These are phyloP conservation scores for Suillus clintonianus DNA, from an alignment of 768 basidiomycete genomes.

Conservation along the genomic window DNA sequence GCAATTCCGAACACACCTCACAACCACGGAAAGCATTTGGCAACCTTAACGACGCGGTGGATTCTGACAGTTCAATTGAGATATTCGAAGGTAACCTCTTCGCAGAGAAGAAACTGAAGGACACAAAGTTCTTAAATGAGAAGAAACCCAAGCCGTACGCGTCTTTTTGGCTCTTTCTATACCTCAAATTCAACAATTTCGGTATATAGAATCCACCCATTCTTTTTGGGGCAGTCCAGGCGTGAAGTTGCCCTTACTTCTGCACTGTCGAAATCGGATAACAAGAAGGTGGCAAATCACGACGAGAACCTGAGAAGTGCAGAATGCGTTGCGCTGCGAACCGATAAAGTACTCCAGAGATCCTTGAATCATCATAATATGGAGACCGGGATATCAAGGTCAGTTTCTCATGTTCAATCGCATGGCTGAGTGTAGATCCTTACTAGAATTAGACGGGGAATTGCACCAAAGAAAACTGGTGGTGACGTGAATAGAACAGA, in stretches of 20 bases:
- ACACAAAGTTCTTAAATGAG: constrained; percentile 19
- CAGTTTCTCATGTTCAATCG: background rate
- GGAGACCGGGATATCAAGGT: background rate
- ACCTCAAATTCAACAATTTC: constrained; percentile 8
- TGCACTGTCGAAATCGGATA: background rate
- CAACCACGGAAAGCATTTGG: background rate
- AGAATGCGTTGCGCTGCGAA: background rate
- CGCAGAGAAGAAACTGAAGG: constrained; percentile 9
- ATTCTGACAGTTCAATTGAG: constrained; percentile 33
- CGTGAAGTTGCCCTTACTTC: background rate
- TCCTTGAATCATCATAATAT: background rate
- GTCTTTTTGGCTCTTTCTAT: background rate
- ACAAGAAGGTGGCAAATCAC: background rate
- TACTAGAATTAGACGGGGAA: background rate
- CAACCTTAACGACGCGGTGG: constrained; percentile 14
- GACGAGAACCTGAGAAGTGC: background rate
- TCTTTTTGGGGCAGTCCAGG: constrained; percentile 12
- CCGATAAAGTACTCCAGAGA: background rate
- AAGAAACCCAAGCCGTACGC: constrained; percentile 10
- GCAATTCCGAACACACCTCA: background rate
- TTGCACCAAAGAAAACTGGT: background rate
- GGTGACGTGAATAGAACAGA: background rate
- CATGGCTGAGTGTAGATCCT: background rate
- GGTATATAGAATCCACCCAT: constrained; percentile 19
- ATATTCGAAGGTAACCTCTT: constrained; percentile 25